Base-by-base conservation (phyloP, 2,329 filamentous ascomycete species). In the Pestalotiopsis sp. region DNA sequence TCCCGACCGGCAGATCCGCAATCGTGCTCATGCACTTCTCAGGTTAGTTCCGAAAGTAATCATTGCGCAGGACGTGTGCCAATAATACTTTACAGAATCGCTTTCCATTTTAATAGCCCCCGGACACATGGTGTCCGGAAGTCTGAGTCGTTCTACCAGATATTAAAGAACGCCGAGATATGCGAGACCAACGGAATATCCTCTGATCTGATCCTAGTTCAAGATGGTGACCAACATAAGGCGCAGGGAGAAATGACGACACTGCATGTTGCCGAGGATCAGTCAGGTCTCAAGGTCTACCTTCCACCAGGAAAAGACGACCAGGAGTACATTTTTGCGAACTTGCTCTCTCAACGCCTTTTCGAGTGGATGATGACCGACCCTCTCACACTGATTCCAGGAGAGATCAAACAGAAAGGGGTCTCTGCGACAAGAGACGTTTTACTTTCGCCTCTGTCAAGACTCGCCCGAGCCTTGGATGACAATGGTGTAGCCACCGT, bases 341-440 rank as follows among this genome's bases (percentile, higher is more conserved):
- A 71, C 0, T 38, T 64, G 0, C 76, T 82, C 1, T 74, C 79
- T 0, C 65, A 71, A 5, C 73, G 68, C 1, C 71, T 83, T 2
- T 71, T 77, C 0, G 67, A 74, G 11, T 82, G 79, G 79, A 73
- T 83, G 57, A 81, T 82, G 79, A 27, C 25, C 3, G 25, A 27
- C 3, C 25, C 25, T 3, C 25, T 27, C 25, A 27, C 25, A 27
- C 25, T 3, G 25, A 27, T 27, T 4, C 25, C 25, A 27, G 25
- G 25, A 27, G 25, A 27, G 25, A 27, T 27, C 25, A 27, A 27
- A 3, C 25, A 27, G 25, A 27, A 27, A 27, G 25, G 25, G 2
- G 25, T 27, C 25, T 27, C 25, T 27, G 25, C 3, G 3, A 27
- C 25, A 27, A 27, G 25, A 27, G 25, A 27, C 25, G 25, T 27